Evolutionary conservation across 2,329 filamentous ascomycete genomes (phyloP).

Genomic region (Alternaria novae-zelandiae): DNA sequence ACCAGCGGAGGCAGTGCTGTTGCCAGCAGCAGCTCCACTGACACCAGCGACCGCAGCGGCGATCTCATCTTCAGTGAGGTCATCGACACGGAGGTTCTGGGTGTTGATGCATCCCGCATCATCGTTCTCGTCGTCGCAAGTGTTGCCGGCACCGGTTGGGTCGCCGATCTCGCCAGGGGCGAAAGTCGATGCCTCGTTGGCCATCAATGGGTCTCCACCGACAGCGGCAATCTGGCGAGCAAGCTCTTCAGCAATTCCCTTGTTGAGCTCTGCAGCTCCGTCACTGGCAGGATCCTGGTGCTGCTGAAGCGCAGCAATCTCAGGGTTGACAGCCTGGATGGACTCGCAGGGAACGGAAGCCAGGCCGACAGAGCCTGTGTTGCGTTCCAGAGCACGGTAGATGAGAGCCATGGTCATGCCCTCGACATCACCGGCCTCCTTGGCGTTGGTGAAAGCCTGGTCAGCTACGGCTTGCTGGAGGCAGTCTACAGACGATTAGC

Average conservation of each 20-base stretch:
- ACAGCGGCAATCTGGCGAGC: constrained; percentile 66
- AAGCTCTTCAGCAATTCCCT: constrained; percentile 64
- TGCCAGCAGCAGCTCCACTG: constrained; percentile 12
- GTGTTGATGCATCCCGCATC: constrained; percentile 62
- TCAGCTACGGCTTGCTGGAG: constrained; percentile 65
- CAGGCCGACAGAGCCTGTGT: constrained; percentile 64
- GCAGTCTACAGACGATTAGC: constrained; percentile 53
- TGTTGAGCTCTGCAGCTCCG: constrained; percentile 64
- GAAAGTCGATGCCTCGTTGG: constrained; percentile 69
- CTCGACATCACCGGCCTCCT: constrained; percentile 58
- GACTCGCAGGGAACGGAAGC: constrained; percentile 64
- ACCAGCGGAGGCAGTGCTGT: constrained; percentile 1
- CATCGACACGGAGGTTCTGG: constrained; percentile 60
- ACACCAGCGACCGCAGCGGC: constrained; percentile 54
- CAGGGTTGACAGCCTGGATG: constrained; percentile 65
- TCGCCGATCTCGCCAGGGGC: constrained; percentile 63
- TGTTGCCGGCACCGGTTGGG: constrained; percentile 59
- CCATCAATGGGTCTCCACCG: constrained; percentile 67
- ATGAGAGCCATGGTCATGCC: constrained; percentile 63
- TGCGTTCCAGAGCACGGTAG: constrained; percentile 64
- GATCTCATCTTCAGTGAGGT: constrained; percentile 61
- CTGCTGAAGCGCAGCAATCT: constrained; percentile 68
- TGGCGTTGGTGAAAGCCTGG: constrained; percentile 67
- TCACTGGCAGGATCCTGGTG: constrained; percentile 71
- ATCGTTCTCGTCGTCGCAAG: constrained; percentile 58